Base-by-base conservation (phyloP, 2,329 filamentous ascomycete species). In the Teratosphaeria destructans region DNA sequence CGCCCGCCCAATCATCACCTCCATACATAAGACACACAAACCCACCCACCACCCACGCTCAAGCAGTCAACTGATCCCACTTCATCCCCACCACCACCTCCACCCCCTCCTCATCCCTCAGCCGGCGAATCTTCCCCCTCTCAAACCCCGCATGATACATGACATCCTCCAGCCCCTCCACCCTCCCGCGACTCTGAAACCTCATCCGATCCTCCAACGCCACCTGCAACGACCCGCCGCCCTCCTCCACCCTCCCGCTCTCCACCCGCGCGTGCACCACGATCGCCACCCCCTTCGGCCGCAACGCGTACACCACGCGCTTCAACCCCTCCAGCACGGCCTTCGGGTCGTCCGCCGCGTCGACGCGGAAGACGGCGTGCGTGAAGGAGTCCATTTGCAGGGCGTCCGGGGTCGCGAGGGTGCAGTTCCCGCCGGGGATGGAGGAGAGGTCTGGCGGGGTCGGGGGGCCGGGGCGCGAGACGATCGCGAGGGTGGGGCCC, bases 141-240 rank as follows among this genome's bases (percentile, higher is more conserved):
- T 69, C 67, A 61, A 69, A 69, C 16, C 64, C 66, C 27, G 67
- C 67, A 60, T 61, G 65, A 57, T 68, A 63, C 55, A 69, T 54
- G 23, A 67, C 63, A 61, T 69, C 67, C 34, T 56, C 55, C 34
- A 68, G 49, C 57, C 59, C 61, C 53, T 61, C 60, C 34, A 66
- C 62, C 43, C 62, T 64, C 11, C 66, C 66, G 35, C 63, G 61
- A 3, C 53, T 57, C 54, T 67, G 66, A 61, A 64, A 67, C 60
- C 64, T 62, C 57, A 67, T 64, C 61, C 65, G 66, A 43, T 67
- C 66, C 52, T 66, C 64, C 61, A 67, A 62, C 19, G 57, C 59
- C 6, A 67, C 63, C 39, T 59, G 60, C 12, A 58, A 53, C 35
- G 57, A 57, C 32, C 54, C 61, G 12, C 52, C 23, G 23, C 23